Evolutionary conservation across 495 filamentous ascomycete species (phyloP).

Genomic region (Xylaria palmicola): DNA sequence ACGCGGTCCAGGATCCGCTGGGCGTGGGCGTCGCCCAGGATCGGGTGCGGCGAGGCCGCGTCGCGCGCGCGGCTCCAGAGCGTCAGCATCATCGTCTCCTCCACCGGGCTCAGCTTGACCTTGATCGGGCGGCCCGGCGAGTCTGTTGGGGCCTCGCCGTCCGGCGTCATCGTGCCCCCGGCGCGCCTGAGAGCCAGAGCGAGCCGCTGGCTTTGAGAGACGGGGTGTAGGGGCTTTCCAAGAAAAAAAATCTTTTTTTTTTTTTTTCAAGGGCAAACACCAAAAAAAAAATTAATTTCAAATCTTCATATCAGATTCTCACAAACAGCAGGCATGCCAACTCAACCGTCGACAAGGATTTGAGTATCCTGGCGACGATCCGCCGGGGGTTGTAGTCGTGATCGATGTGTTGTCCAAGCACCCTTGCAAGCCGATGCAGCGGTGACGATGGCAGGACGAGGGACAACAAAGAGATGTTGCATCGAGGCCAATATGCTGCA

Average conservation of each 20-base stretch:
- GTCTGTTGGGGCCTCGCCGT: neutral
- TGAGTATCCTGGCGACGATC: constrained; percentile 9
- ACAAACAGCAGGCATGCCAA: neutral
- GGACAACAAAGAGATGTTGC: neutral
- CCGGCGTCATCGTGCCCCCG: neutral
- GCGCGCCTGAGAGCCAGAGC: too few relatives aligned
- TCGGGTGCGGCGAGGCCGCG: constrained; percentile 8
- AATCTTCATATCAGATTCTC: neutral
- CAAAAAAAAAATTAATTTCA: neutral
- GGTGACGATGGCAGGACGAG: neutral
- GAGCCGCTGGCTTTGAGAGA: too few relatives aligned
- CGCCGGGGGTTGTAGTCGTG: neutral
- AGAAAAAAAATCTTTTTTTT: too few relatives aligned
- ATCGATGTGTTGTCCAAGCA: constrained; percentile 3
- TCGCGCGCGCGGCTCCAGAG: constrained; percentile 16
- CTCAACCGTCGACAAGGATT: neutral
- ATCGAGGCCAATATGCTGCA: neutral
- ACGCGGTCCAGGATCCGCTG: constrained; percentile 11
- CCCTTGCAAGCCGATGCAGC: constrained; percentile 7
- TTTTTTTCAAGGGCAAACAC: too few relatives aligned
- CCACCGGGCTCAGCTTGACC: constrained; percentile 13
- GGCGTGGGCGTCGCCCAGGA: constrained; percentile 19
- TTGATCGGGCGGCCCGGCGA: neutral
- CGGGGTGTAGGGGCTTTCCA: too few relatives aligned
- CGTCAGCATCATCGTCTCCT: constrained; percentile 18